phyloP scores from a whole-genome alignment of 495 filamentous ascomycete genomes.

The Penicillium nucicola region DNA sequence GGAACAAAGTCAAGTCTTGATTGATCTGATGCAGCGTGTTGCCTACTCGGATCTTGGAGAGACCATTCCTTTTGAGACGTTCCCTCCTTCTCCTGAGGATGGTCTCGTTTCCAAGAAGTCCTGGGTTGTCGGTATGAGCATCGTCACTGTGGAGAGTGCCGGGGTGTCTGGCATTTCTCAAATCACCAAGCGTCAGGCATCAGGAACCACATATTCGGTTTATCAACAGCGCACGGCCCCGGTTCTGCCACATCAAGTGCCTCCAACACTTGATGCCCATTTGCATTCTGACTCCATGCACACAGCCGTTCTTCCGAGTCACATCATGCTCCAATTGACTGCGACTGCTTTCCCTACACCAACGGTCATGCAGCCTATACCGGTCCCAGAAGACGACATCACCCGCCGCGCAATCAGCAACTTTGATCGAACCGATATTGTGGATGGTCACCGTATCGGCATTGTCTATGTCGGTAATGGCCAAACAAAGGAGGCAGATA shows the following conservation, averaged over 20 bases:
- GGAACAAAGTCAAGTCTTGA: constrained; percentile 88
- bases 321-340: constrained; percentile 74
- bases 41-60: constrained; percentile 78
- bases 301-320: constrained; percentile 65
- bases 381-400: constrained; percentile 77
- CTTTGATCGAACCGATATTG: constrained; percentile 85
- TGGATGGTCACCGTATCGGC: constrained; percentile 94
- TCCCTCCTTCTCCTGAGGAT: constrained; percentile 61
- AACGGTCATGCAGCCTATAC: constrained; percentile 66
- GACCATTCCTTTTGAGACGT: constrained; percentile 46
- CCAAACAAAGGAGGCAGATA: constrained; percentile 76
- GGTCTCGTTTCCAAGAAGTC: constrained; percentile 69
- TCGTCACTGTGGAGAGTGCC: constrained; percentile 81
- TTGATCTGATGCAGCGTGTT: constrained; percentile 93
- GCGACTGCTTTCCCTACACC: constrained; percentile 65
- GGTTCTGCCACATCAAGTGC: constrained; percentile 64
- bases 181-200: constrained; percentile 79
- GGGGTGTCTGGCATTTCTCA: constrained; percentile 70
- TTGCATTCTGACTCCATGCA: constrained; percentile 36
- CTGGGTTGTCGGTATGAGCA: constrained; percentile 85
- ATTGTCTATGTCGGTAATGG: constrained; percentile 87
- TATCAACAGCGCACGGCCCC: constrained; percentile 69
- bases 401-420: constrained; percentile 70
- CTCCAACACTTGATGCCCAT: constrained; percentile 46
- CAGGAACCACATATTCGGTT: constrained; percentile 74